Percentiles rank a stretch among this genome's conserved stretches.
phyloP scores from a whole-genome alignment of 1,139 yeast species.

The Blastobotrys serpentis region DNA sequence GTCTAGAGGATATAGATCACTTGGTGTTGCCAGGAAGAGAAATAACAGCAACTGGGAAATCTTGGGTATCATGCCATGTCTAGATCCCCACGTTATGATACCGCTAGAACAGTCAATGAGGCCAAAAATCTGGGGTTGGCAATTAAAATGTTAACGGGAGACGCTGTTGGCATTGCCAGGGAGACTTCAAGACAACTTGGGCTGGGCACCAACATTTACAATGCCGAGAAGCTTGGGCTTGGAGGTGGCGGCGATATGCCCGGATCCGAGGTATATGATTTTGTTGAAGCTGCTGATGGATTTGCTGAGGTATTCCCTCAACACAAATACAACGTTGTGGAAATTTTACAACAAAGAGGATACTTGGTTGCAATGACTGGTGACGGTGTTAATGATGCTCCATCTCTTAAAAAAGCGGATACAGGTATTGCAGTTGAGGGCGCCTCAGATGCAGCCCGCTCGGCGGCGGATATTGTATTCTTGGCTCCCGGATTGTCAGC shows the following conservation, averaged over 20 bases:
- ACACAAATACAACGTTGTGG: constrained; percentile 91
- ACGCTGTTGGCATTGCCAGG: constrained; percentile 73
- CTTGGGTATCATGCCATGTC: constrained; percentile 71
- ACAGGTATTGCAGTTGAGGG: constrained; percentile 98
- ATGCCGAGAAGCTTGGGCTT: constrained; percentile 68
- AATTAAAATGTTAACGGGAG: constrained; percentile 73
- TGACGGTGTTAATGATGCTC: constrained; percentile 98
- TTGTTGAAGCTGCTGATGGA: constrained; percentile 96
- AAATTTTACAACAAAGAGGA: constrained; percentile 86
- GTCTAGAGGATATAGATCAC: constrained; percentile 70
- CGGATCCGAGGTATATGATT: constrained; percentile 76
- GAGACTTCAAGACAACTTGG: constrained; percentile 72
- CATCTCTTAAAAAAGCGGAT: constrained; percentile 94
- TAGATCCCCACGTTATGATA: constrained; percentile 77
- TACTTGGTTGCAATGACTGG: constrained; percentile 98
- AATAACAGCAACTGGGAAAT: constrained; percentile 74
- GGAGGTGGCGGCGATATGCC: constrained; percentile 76
- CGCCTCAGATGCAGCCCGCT: constrained; percentile 94
- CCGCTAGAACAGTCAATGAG: constrained; percentile 65
- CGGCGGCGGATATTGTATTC: constrained; percentile 96
- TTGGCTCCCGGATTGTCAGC: constrained; percentile 96
- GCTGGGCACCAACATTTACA: constrained; percentile 68
- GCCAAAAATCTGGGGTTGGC: constrained; percentile 65
- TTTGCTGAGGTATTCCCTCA: constrained; percentile 97
- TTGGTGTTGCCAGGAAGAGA: constrained; percentile 72